Evolutionary conservation across 2,329 filamentous ascomycete species (phyloP).

Genomic region (Ophiocordyceps robertsii): DNA sequence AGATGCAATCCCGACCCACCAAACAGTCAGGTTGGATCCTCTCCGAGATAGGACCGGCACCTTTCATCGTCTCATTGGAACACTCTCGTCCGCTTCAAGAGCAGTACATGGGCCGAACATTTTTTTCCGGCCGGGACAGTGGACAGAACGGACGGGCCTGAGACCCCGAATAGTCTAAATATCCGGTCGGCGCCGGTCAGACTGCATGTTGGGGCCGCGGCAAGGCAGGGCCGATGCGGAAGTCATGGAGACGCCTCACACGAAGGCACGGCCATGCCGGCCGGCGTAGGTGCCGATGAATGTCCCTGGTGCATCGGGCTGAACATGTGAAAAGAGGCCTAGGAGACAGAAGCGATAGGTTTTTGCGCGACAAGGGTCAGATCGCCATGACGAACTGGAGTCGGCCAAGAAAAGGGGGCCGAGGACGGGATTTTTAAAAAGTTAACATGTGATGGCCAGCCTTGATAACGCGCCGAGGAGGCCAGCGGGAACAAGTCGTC

Average conservation of each 20-base stretch:
- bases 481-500: too few relatives aligned
- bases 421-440: too few relatives aligned
- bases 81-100: too few relatives aligned
- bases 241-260: neutral
- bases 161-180: neutral
- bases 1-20: too few relatives aligned
- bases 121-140: neutral
- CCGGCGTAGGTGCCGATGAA: neutral
- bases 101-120: too few relatives aligned
- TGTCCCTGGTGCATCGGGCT: neutral
- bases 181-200: neutral
- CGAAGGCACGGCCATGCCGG: neutral
- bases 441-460: too few relatives aligned
- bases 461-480: too few relatives aligned
- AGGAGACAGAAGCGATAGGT: neutral
- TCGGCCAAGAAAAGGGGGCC: too few relatives aligned
- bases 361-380: too few relatives aligned
- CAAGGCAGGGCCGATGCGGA: neutral
- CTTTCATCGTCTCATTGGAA: too few relatives aligned
- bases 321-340: neutral
- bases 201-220: neutral
- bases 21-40: too few relatives aligned
- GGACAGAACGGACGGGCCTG: neutral
- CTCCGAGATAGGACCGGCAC: too few relatives aligned
- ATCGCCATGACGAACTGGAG: neutral